A percentile compares a stretch with the other conserved stretches of the same genome.
These are phyloP conservation scores for Aristolochia contorta DNA, from an alignment of 164 flowering plant genomes.

Conservation along the genomic window DNA sequence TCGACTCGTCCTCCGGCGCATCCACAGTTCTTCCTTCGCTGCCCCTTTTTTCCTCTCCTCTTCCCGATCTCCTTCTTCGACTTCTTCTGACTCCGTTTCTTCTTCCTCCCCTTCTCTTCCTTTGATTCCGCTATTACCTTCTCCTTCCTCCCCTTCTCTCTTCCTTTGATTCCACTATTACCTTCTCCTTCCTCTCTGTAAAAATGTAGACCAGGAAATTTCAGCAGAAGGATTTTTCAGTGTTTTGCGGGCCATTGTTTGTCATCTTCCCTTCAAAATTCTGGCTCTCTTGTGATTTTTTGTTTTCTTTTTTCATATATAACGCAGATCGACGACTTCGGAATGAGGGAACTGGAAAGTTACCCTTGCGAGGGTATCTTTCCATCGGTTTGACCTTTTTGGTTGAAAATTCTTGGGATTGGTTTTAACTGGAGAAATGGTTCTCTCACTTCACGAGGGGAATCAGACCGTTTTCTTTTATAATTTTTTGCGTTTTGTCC, in stretches of 20 bases:
- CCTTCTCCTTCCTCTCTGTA: no score
- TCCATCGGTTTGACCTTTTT: no score
- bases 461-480: no score
- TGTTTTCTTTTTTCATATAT: not conserved
- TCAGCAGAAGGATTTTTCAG: not conserved
- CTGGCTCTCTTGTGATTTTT: not conserved
- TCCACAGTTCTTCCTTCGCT: not conserved
- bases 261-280: not conserved
- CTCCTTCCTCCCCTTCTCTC: no score
- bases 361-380: no score
- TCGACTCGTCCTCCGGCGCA: constrained; percentile 12
- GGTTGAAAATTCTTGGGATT: no score
- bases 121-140: not conserved
- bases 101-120: not conserved
- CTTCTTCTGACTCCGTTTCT: not conserved
- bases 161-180: not conserved
- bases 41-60: not conserved
- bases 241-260: not conserved
- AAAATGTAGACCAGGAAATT: no score
- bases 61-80: not conserved
- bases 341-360: no score
- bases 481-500: no score
- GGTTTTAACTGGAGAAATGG: no score
- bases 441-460: no score
- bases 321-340: not conserved